These are phyloP conservation scores for Claviceps capensis DNA, from an alignment of 2,329 filamentous ascomycete genomes.

Conservation along the genomic window DNA sequence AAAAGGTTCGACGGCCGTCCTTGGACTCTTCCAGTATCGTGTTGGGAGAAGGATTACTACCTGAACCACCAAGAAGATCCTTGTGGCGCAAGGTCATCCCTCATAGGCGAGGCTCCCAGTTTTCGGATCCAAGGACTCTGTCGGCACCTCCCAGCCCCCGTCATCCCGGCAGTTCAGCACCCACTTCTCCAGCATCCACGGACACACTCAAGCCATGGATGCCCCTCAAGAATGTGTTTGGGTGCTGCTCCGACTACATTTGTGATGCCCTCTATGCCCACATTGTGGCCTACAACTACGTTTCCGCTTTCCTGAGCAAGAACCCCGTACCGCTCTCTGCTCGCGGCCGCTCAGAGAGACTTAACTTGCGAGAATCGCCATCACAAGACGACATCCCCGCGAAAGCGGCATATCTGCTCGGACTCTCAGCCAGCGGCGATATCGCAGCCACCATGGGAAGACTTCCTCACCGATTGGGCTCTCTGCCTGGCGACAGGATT, in stretches of 20 bases:
- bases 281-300: constrained; percentile 45
- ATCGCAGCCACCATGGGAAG: constrained; percentile 11
- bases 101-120: constrained; percentile 12
- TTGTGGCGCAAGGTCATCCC: constrained; percentile 24
- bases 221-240: constrained; percentile 38
- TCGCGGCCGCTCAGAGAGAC: constrained; percentile 7
- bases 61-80: constrained; percentile 13
- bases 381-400: constrained; percentile 27
- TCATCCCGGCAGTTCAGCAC: constrained; percentile 4
- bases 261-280: constrained; percentile 47
- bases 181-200: constrained; percentile 7
- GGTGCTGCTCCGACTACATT: constrained; percentile 36
- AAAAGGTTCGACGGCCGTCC: constrained; percentile 33
- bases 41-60: constrained; percentile 8
- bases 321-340: constrained; percentile 8
- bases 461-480: constrained; percentile 13
- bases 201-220: constrained; percentile 24
- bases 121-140: not conserved
- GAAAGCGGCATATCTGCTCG: constrained; percentile 39
- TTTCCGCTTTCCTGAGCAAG: constrained; percentile 22
- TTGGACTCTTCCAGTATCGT: constrained; percentile 12
- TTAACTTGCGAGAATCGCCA: constrained; percentile 12
- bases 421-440: constrained; percentile 22
- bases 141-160: constrained; percentile 1
- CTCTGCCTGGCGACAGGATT: constrained; percentile 13